These are phyloP conservation scores for Polygonum aviculare DNA, from an alignment of 148 eudicot species.

Conservation along the genomic window DNA sequence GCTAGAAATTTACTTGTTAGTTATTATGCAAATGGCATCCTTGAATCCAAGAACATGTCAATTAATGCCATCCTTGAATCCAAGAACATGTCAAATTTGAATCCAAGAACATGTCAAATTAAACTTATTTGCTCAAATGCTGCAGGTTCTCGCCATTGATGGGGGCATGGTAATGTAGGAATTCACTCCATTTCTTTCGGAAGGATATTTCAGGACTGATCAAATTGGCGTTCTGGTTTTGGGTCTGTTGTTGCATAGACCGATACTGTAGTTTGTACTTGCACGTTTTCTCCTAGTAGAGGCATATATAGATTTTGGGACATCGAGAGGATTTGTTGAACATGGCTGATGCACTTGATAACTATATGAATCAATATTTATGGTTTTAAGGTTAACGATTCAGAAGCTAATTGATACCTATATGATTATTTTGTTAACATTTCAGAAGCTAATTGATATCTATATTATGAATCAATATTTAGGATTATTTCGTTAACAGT, in stretches of 20 bases:
- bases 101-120: neutral
- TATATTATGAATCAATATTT: too few relatives aligned
- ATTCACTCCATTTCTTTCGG: neutral
- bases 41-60: neutral
- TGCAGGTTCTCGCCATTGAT: conserved; percentile 11
- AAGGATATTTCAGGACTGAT: neutral
- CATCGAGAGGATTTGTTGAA: neutral
- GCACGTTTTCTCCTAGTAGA: neutral
- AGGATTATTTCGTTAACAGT: too few relatives aligned
- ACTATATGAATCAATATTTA: neutral
- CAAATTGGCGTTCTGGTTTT: neutral
- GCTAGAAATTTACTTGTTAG: neutral
- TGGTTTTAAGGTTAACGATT: too few relatives aligned
- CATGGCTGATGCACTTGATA: neutral
- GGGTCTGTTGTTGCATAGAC: neutral
- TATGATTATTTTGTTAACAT: too few relatives aligned
- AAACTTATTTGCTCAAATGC: neutral
- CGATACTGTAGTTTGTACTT: neutral
- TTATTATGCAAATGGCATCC: neutral
- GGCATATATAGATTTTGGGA: neutral
- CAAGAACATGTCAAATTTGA: neutral
- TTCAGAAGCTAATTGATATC: too few relatives aligned
- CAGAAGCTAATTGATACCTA: too few relatives aligned
- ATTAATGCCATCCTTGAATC: too few relatives aligned
- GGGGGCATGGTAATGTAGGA: conserved; percentile 11